Base-by-base conservation (phyloP, 2,329 filamentous ascomycete species). In the Boeremia exigua region DNA sequence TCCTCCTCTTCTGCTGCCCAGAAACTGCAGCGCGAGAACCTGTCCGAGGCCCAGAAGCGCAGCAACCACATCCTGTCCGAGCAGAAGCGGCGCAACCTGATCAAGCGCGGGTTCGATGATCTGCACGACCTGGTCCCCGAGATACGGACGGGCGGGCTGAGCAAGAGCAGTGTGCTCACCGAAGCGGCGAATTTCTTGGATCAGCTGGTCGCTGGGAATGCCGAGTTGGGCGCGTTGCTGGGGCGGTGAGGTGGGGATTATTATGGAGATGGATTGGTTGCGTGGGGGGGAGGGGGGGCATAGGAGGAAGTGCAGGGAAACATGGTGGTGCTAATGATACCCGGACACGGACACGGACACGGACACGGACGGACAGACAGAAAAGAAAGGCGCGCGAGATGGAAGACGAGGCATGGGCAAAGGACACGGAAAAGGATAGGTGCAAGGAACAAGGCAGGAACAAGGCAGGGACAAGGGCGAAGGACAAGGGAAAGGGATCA, bases 41-140 rank as follows among this genome's bases (percentile, higher is more conserved):
- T 95, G 4, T 85, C 87, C 0, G 90, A 94, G 63, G 87, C 89
- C 57, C 89, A 95, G 75, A 95, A 94, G 75, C 83, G 91, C 40
- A 88, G 88, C 67, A 96, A 96, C 64, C 91, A 96, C 70, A 95
- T 96, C 61, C 82, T 88, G 48, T 95, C 91, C 48, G 92, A 96
- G 71, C 91, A 96, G 77, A 96, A 95, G 75, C 84, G 92, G 30
- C 83, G 92, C 43, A 91, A 91, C 25, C 80, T 92, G 42, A 94
- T 94, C 67, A 89, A 92, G 69, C 84, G 90, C 62, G 91, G 91
- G 0, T 96, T 94, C 65, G 89, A 92, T 38, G 89, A 94, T 54
- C 78, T 96, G n/a, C 86, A 85, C 61, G 82, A 86, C 27, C 80
- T 96, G 19, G 90, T 96, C 0, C 92, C 92, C 0, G 88, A 87